Percentiles rank a stretch among this genome's conserved stretches.
These are phyloP conservation scores for Fennellomyces sp. DNA, from an alignment of 371 early-diverging fungal genomes.

Conservation along the genomic window DNA sequence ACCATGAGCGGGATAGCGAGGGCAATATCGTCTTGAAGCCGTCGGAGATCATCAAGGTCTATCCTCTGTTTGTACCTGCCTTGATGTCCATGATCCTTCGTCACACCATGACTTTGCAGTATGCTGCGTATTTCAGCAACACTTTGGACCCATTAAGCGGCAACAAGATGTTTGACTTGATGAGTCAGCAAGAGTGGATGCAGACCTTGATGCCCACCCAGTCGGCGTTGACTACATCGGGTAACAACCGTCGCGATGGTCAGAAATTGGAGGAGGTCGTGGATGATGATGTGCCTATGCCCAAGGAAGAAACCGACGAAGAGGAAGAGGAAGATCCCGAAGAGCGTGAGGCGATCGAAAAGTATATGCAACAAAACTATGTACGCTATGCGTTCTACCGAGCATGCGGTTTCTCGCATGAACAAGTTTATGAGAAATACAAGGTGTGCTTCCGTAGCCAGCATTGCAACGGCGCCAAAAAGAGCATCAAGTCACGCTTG, in stretches of 20 bases:
- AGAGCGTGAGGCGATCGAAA: not conserved
- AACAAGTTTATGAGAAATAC: not conserved
- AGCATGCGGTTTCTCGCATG: conserved; percentile 7
- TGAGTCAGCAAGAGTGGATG: conserved; percentile 4
- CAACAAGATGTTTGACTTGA: not conserved
- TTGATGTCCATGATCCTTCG: conserved; percentile 27
- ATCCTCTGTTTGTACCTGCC: conserved; percentile 25
- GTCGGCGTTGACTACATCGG: not conserved
- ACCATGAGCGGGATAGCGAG: not conserved
- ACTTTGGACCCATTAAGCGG: not conserved
- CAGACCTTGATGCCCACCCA: no score
- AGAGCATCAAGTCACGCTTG: not conserved
- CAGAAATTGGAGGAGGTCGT: no score
- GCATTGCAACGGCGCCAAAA: not conserved
- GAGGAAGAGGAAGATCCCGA: not conserved
- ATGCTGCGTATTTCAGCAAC: not conserved
- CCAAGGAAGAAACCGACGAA: not conserved
- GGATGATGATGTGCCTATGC: no score
- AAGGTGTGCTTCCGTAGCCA: not conserved
- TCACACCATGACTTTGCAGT: conserved; percentile 36
- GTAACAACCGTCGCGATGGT: not conserved
- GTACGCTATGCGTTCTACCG: conserved; percentile 11
- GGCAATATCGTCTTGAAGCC: not conserved
- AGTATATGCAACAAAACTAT: conserved; percentile 7
- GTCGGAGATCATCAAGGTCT: conserved; percentile 6